Base-by-base conservation (phyloP, 1,284 basidiomycete genomes). In the Pholiota adiposa region DNA sequence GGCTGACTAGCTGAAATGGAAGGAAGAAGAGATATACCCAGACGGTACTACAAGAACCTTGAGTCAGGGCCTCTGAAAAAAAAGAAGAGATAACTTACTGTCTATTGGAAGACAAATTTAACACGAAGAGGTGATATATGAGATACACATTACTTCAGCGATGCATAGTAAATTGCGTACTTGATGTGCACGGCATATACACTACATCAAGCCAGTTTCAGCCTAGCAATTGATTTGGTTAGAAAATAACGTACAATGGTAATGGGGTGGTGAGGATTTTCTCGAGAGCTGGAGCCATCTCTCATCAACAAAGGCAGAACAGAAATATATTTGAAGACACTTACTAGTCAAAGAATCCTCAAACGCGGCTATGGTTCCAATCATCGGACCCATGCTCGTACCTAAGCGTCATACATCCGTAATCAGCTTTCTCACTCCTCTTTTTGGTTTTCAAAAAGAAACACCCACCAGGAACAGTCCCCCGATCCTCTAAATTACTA, bases 11-110 rank as follows among this genome's bases (percentile, higher is more conserved):
- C n/a, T n/a, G n/a, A n/a, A n/a, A n/a, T 11, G 86, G 87, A 1
- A 89, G 75, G 70, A 87, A 85, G 72, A 89, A 86, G 1, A 88
- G 78, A 70, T 88, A 89, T 16, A 88, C 70, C 86, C 85, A 88
- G 27, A 88, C 84, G 40, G 85, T 87, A 69, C 85, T 86, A 63
- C 25, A 14, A 19, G 29, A 21, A 33, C 18, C 12, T 48, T 50
- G 33, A 7, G 58, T 40, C 23, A 33, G 34, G 33, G 25, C 7
- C 29, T 29, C n/a, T n/a, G 11, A 31, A 31, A 16, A 14, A 38
- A 21, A 12, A 16, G 18, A 57, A 19, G 12, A 34, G 36, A 9
- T 29, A n/a, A 65, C 76, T 63, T 60, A 78, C 76, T 78, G 74
- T 63, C 72, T 72, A 44, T 48, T n/a, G n/a, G n/a, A 43, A 55